A percentile compares a stretch with the other conserved stretches of the same genome.
phyloP scores from a whole-genome alignment of 768 basidiomycete genomes.

The Bullera alba region DNA sequence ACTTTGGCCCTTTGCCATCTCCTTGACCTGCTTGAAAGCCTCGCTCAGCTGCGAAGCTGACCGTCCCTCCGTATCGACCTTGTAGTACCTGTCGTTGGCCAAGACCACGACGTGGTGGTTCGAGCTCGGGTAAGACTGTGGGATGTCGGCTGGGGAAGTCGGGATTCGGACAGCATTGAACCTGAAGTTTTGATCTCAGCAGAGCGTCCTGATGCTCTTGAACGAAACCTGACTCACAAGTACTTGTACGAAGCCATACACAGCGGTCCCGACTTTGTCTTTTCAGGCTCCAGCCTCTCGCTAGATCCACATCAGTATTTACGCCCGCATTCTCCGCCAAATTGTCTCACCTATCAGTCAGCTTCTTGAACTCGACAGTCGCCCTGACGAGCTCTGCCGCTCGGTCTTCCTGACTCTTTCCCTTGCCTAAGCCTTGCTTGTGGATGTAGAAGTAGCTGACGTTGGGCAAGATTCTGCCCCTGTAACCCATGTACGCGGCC shows the following conservation, averaged over 20 bases:
- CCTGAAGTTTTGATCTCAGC: conserved; percentile 34
- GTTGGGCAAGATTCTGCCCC: conserved; percentile 83
- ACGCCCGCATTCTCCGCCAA: neutral
- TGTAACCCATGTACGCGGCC: conserved; percentile 74
- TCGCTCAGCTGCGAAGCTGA: conserved; percentile 67
- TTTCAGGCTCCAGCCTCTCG: conserved; percentile 79
- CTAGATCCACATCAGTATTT: conserved; percentile 47
- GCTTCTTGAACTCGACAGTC: conserved; percentile 71
- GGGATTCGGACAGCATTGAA: conserved; percentile 94
- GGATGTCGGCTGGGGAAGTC: conserved; percentile 70
- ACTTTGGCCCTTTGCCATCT: conserved; percentile 60
- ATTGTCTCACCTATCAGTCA: conserved; percentile 66
- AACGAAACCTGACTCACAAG: conserved; percentile 53
- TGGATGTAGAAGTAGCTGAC: conserved; percentile 96
- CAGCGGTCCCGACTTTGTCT: conserved; percentile 61
- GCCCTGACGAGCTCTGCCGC: conserved; percentile 80
- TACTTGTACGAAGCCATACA: conserved; percentile 94
- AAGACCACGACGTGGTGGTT: conserved; percentile 87
- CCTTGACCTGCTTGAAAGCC: conserved; percentile 64
- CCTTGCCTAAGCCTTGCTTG: conserved; percentile 54
- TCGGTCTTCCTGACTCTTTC: conserved; percentile 55
- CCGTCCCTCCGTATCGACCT: conserved; percentile 62
- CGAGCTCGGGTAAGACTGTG: conserved; percentile 64
- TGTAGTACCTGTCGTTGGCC: conserved; percentile 84
- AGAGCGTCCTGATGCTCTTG: neutral